A percentile compares a stretch with the other conserved stretches of the same genome.
Conservation (phyloP, 169 alveolate species). For the Cystoisospora suis region DNA sequence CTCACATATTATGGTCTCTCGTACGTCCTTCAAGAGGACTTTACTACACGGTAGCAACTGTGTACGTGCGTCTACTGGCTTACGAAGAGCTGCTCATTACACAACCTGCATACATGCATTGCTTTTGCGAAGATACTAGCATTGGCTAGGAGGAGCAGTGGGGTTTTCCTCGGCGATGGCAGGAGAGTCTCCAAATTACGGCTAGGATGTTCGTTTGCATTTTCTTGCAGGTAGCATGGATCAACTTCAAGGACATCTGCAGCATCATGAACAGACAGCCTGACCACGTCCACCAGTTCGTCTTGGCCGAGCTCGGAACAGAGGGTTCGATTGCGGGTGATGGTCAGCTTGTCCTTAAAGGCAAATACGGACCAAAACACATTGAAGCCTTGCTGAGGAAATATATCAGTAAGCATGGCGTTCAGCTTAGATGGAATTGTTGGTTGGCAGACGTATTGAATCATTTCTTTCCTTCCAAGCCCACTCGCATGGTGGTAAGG, state of each 20-base stretch:
- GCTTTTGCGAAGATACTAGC: too few species aligned
- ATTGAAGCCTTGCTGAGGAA: constrained; percentile 90
- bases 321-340: constrained; percentile 93
- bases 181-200: too few species aligned
- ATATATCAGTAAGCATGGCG: constrained; percentile 80
- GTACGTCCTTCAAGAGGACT: too few species aligned
- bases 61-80: too few species aligned
- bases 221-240: constrained; percentile 84
- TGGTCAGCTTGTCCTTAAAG: constrained; percentile 93
- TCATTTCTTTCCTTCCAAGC: too few species aligned
- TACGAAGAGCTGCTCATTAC: too few species aligned
- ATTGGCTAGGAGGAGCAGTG: too few species aligned
- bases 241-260: constrained; percentile 92
- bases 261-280: constrained; percentile 88
- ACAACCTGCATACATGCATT: too few species aligned
- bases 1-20: too few species aligned
- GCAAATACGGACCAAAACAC: constrained; percentile 92
- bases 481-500: not conserved
- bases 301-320: constrained; percentile 91
- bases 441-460: not conserved
- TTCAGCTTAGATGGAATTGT: not conserved
- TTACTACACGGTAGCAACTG: too few species aligned
- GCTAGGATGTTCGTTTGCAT: not conserved
- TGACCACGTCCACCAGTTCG: constrained; percentile 94
- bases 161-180: too few species aligned